These are phyloP conservation scores for Arctium minus DNA, from an alignment of 129 eudicot genomes.

Conservation along the genomic window DNA sequence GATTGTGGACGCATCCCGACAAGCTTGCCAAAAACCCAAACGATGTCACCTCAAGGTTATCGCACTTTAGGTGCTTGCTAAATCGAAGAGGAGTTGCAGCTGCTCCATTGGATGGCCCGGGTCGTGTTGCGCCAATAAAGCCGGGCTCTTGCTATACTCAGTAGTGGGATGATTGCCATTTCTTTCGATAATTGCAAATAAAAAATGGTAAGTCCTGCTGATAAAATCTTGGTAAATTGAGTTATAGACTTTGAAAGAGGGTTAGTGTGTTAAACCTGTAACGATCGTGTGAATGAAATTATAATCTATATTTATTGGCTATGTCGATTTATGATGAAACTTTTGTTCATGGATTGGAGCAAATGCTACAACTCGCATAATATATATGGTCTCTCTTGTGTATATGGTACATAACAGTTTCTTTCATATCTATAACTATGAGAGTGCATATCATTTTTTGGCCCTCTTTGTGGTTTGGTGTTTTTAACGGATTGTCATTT, in stretches of 20 bases:
- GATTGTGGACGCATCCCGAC: conserved; percentile 68
- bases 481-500: background rate
- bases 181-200: conserved; percentile 10
- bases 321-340: background rate
- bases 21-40: conserved; percentile 62
- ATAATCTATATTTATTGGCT: background rate
- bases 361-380: background rate
- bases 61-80: conserved; percentile 76
- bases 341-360: background rate
- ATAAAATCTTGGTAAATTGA: background rate
- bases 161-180: conserved; percentile 27
- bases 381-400: background rate
- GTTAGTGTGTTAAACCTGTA: background rate
- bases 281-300: background rate
- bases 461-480: background rate
- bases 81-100: conserved; percentile 97
- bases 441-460: background rate
- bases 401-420: background rate
- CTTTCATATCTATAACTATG: background rate
- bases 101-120: conserved; percentile 65
- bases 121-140: conserved; percentile 57
- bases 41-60: conserved; percentile 48
- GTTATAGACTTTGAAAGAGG: conserved; percentile 4
- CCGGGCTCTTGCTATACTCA: conserved; percentile 85
- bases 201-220: conserved; percentile 8